These are phyloP conservation scores for Amanita muscaria DNA, from an alignment of 768 basidiomycete genomes.

Conservation along the genomic window DNA sequence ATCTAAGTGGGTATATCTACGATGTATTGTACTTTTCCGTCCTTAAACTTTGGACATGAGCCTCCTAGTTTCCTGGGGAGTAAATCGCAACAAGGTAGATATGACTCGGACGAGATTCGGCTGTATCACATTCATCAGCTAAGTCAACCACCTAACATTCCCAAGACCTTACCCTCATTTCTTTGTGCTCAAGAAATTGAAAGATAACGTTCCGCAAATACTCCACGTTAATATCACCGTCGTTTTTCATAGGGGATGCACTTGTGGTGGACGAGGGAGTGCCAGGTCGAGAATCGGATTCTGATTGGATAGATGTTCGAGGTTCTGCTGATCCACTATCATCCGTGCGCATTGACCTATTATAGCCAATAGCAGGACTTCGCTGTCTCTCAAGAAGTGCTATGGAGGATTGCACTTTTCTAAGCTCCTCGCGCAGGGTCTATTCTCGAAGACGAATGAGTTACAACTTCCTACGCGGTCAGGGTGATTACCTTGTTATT, in stretches of 20 bases:
- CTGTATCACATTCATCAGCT: conserved; percentile 26
- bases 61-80: conserved; percentile 87
- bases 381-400: conserved; percentile 84
- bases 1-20: background rate
- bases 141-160: background rate
- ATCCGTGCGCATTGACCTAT: conserved; percentile 53
- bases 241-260: conserved; percentile 34
- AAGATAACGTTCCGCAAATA: conserved; percentile 94
- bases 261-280: conserved; percentile 28
- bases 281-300: conserved; percentile 25
- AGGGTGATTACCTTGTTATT: conserved; percentile 63
- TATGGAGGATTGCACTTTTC: conserved; percentile 91
- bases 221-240: conserved; percentile 93
- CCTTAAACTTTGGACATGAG: conserved; percentile 74
- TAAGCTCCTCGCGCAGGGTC: conserved; percentile 88
- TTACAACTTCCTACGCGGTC: conserved; percentile 1
- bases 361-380: conserved; percentile 90
- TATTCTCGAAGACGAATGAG: conserved; percentile 22
- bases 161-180: conserved; percentile 76
- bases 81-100: conserved; percentile 89
- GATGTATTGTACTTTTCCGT: background rate
- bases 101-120: conserved; percentile 87
- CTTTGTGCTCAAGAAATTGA: conserved; percentile 96
- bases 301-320: conserved; percentile 25
- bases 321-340: conserved; percentile 31